A percentile compares a stretch with the other conserved stretches of the same genome.
These are phyloP conservation scores for Xylaria digitata DNA, from an alignment of 2,329 filamentous ascomycete species.

Conservation along the genomic window DNA sequence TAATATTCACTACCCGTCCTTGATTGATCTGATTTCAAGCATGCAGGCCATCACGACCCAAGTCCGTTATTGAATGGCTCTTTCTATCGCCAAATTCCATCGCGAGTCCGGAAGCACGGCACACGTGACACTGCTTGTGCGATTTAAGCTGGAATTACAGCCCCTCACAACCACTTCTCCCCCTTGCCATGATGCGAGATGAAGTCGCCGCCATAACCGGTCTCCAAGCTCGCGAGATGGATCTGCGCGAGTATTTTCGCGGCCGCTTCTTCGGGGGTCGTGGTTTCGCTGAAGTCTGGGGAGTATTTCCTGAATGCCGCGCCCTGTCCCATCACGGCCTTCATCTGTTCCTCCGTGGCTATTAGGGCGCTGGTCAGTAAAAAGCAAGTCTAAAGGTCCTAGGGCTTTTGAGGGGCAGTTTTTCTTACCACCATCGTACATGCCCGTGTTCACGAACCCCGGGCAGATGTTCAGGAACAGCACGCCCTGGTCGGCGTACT, in stretches of 20 bases:
- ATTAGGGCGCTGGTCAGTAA: neutral
- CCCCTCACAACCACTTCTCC: slow-evolving; percentile 28
- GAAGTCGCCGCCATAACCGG: slow-evolving; percentile 29
- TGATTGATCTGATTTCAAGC: no score
- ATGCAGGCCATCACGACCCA: no score
- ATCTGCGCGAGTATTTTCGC: slow-evolving; percentile 34
- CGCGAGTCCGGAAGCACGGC: no score
- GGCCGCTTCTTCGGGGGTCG: slow-evolving; percentile 35
- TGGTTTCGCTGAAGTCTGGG: slow-evolving; percentile 43
- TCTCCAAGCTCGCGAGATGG: slow-evolving; percentile 29
- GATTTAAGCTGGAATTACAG: no score
- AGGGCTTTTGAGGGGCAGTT: slow-evolving; percentile 19
- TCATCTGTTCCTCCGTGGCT: slow-evolving; percentile 28
- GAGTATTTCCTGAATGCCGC: slow-evolving; percentile 42
- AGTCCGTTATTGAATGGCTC: no score
- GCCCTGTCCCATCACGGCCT: slow-evolving; percentile 21
- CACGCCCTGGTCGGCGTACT: slow-evolving; percentile 58
- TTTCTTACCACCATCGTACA: slow-evolving; percentile 27
- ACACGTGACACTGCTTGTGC: no score
- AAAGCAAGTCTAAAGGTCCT: no score
- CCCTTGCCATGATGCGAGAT: slow-evolving; percentile 34
- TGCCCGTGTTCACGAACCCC: slow-evolving; percentile 56
- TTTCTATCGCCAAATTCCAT: no score
- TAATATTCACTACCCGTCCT: no score
- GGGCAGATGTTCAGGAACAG: slow-evolving; percentile 59